Percentiles rank a stretch among this genome's conserved stretches.
Evolutionary conservation across 169 alveolate species (phyloP).

Genomic region (Ichthyophthirius multifiliis): DNA sequence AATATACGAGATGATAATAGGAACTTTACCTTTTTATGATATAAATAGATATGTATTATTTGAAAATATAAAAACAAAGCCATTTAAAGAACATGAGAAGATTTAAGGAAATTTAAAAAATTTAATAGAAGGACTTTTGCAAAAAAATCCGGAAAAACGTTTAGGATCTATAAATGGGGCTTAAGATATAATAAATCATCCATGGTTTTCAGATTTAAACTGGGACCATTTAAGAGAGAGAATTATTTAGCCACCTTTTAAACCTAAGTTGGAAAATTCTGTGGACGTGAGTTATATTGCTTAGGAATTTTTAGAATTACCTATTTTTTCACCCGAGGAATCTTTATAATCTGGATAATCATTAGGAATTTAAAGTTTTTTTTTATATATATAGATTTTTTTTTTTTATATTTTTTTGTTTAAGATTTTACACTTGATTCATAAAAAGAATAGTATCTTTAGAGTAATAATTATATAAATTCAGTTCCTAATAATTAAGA

Average conservation of each 20-base stretch:
- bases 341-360: no score
- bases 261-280: no score
- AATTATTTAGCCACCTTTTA: conserved; percentile 47
- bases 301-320: no score
- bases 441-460: no score
- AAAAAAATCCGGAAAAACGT: conserved; percentile 72
- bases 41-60: conserved; percentile 48
- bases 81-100: conserved; percentile 30
- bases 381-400: no score
- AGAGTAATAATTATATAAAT: no score
- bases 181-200: conserved; percentile 42
- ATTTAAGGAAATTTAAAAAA: conserved; percentile 36
- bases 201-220: conserved; percentile 54
- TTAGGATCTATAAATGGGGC: conserved; percentile 51
- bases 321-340: not conserved
- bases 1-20: conserved; percentile 75
- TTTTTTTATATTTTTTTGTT: no score
- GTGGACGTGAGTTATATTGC: no score
- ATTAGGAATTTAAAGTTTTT: no score
- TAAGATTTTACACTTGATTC: no score
- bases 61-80: conserved; percentile 48
- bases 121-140: conserved; percentile 52
- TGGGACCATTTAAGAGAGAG: conserved; percentile 47
- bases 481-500: no score
- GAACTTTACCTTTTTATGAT: conserved; percentile 53